Base-by-base conservation (phyloP, 2,329 filamentous ascomycete genomes). In the Fonsecaea erecta region DNA sequence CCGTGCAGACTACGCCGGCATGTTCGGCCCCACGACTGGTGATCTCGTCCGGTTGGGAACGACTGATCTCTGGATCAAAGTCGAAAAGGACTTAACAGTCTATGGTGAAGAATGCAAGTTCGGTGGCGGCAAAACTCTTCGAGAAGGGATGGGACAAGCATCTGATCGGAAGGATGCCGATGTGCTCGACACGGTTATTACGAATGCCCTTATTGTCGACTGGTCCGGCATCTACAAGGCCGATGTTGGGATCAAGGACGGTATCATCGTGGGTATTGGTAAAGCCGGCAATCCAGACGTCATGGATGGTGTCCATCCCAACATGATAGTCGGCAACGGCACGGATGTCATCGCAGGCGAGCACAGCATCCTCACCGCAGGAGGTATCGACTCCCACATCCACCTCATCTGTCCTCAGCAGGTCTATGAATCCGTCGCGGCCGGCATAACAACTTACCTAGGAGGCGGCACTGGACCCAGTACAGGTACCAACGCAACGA, bases 251-350 rank as follows among this genome's bases (percentile, higher is more conserved):
- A 88, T 98, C 76, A 97, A 96, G 77, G 79, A 93, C 71, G 93
- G 94, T 1, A 76, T 90, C 43, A 97, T 98, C 73, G 88, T 89
- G 30, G 94, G 88, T 0, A 94, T 98, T 71, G 94, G 94, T 65
- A 97, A 98, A 79, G 92, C 94, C 16, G 94, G 94, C 21, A 98
- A 97, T 73, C 94, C 94, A n/a, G 94, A 98, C 78, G 87, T 96
- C 53, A 97, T 97, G 94, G 90, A 95, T 34, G 91, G 91, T 3
- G 92, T 98, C 6, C 83, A 89, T 65, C 82, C 87, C 0, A 84
- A 88, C 62, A 87, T 98, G 88, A 81, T 97, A 1, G 87, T 97
- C 9, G 94, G 94, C 11, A 90, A 89, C 68, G 92, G 90, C 71
- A 98, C 94, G 0, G 94, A 98, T 81, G 92, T 97, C 24, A 88